Conservation (phyloP, 345 rosid species). For the Populus pruinosa region DNA sequence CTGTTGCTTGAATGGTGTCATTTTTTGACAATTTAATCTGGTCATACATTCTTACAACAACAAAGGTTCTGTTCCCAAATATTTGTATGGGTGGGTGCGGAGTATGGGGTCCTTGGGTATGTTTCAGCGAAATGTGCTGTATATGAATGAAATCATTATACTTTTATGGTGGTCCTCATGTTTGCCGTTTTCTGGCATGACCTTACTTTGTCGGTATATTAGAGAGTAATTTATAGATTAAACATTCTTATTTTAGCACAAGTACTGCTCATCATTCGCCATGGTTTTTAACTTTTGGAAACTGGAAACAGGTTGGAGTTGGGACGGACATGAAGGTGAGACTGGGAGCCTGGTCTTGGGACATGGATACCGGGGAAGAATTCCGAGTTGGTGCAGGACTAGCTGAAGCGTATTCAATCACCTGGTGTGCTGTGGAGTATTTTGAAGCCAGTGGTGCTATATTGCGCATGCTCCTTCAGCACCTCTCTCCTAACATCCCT, state of each 20-base stretch:
- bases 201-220: neutral
- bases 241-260: neutral
- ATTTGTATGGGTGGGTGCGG: too few relatives aligned
- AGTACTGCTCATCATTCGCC: neutral
- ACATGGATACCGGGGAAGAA: conserved; percentile 78
- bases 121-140: too few relatives aligned
- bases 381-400: conserved; percentile 89
- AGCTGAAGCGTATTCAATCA: conserved; percentile 77
- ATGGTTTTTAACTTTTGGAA: neutral
- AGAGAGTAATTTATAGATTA: neutral
- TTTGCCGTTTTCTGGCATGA: neutral
- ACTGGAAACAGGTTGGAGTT: conserved; percentile 53
- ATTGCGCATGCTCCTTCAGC: conserved; percentile 58
- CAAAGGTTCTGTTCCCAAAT: too few relatives aligned
- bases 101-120: too few relatives aligned
- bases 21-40: too few relatives aligned
- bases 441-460: conserved; percentile 76
- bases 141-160: too few relatives aligned
- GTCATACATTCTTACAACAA: too few relatives aligned
- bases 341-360: conserved; percentile 97
- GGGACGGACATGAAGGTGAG: conserved; percentile 57
- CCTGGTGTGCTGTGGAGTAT: conserved; percentile 95
- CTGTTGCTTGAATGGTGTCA: too few relatives aligned
- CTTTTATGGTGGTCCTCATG: neutral
- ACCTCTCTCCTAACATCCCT: conserved; percentile 40